Evolutionary conservation across 257 asterid species (phyloP).

Genomic region (Oldenlandia corymbosa): DNA sequence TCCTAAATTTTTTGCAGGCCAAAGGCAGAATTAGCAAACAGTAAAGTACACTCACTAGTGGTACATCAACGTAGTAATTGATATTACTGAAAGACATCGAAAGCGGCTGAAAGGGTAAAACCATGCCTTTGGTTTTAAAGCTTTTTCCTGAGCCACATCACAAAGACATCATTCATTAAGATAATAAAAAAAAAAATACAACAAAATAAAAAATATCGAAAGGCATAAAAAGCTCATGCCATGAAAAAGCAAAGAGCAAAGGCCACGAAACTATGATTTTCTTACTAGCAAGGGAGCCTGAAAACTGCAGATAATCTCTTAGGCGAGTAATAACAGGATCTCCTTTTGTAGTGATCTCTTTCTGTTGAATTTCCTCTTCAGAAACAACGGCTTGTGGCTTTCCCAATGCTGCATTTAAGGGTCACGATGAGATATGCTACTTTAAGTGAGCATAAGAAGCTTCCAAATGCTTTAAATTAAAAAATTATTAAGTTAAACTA

Average conservation of each 20-base stretch:
- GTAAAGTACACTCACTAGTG: conserved; percentile 50
- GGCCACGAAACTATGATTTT: not conserved
- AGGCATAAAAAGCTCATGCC: conserved; percentile 1
- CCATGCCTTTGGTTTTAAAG: conserved; percentile 78
- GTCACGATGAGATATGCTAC: too few relatives aligned
- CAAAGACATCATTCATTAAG: conserved; percentile 6
- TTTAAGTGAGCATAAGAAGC: not conserved
- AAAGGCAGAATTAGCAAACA: conserved; percentile 9
- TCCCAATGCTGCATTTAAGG: conserved; percentile 70
- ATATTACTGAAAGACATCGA: conserved; percentile 82
- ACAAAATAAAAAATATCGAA: not conserved
- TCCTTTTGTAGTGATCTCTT: conserved; percentile 53
- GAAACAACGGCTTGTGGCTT: conserved; percentile 81
- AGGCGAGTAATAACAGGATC: conserved; percentile 66
- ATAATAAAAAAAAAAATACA: conserved; percentile 10
- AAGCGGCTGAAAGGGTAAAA: conserved; percentile 86
- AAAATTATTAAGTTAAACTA: conserved; percentile 12
- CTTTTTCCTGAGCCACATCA: conserved; percentile 55
- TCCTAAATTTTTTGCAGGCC: conserved; percentile 10
- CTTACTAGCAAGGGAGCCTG: conserved; percentile 87
- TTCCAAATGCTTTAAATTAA: conserved; percentile 9
- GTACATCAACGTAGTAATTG: conserved; percentile 85
- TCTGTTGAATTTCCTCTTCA: conserved; percentile 58
- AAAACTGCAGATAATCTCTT: conserved; percentile 74
- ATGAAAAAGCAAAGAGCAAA: not conserved